Base-by-base conservation (phyloP, 495 filamentous ascomycete species). In the Hypoxylon intermedium region DNA sequence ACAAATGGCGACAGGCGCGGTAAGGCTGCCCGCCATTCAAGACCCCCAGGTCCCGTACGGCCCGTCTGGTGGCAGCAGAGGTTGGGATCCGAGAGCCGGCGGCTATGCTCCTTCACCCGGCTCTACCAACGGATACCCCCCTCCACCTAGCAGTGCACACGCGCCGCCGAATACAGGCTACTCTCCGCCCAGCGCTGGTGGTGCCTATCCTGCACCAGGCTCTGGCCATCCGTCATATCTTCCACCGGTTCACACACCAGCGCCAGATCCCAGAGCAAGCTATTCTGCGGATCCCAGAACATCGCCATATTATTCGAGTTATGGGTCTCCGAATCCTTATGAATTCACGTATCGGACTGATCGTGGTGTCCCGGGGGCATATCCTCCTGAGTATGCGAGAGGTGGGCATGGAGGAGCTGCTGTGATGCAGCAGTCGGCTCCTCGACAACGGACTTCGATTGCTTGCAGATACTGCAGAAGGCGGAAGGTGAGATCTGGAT, bases 391-490 rank as follows among this genome's bases (percentile, higher is more conserved):
- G 2, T 72, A 67, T 52, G 46, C 60, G 12, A 63, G 65, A 61
- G 62, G 61, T 21, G 57, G 67, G 24, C 53, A 60, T 43, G 20
- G 58, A 50, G 54, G 60, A 41, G 46, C 67, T 70, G 56, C 66
- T 12, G 67, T 68, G 33, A 73, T 73, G 30, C 67, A 67, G 16
- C 76, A 76, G 44, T 74, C 76, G 20, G 79, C 79, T 11, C 79
- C 79, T 5, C 69, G 79, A 34, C 79, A 82, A 50, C 67, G 79
- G 12, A 82, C 79, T 4, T 82, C 79, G 1, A 82, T 82, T 60
- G 79, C 79, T 12, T 82, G 79, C 58, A 74, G 75, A 24, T 82
- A 82, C 31, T 82, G 79, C 58, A 50, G 79, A 7, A 79, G 79
- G 62, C 65, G 79, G 64, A 82, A 82, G 78, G 78, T 80, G 26